phyloP scores from a whole-genome alignment of 805 yeast genomes.

The Wickerhamomyces kurtzmanii region DNA sequence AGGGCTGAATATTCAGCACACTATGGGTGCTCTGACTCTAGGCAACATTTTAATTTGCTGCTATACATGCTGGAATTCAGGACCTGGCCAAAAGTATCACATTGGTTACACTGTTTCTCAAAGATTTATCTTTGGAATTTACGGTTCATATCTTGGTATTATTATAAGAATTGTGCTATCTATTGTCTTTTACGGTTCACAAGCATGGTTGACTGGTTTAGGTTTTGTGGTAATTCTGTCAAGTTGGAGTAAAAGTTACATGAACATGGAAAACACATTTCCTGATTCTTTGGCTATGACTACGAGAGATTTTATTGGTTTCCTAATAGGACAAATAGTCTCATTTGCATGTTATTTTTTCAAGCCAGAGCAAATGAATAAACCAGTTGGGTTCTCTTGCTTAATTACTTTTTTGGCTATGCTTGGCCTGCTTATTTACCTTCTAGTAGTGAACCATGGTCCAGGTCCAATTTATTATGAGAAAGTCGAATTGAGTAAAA shows the following conservation, averaged over 20 bases:
- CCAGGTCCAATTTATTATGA: slow-evolving; percentile 19
- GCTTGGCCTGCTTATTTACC: slow-evolving; percentile 20
- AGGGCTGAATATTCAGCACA: slow-evolving; percentile 32
- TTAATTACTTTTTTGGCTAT: slow-evolving; percentile 21
- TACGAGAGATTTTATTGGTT: slow-evolving; percentile 28
- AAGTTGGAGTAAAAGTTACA: slow-evolving; percentile 26
- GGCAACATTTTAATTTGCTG: slow-evolving; percentile 29
- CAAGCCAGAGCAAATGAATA: slow-evolving; percentile 21
- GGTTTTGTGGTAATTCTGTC: slow-evolving; percentile 27
- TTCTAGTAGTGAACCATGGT: slow-evolving; percentile 20
- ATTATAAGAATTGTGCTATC: slow-evolving; percentile 32
- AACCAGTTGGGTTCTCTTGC: slow-evolving; percentile 18
- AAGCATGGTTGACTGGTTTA: slow-evolving; percentile 36
- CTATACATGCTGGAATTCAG: slow-evolving; percentile 32
- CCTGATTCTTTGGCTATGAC: slow-evolving; percentile 29
- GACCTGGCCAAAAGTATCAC: slow-evolving; percentile 38
- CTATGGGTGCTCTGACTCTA: slow-evolving; percentile 32
- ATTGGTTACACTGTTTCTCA: slow-evolving; percentile 37
- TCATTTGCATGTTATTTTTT: slow-evolving; percentile 18
- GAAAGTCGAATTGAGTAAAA: slow-evolving; percentile 18
- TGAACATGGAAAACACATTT: slow-evolving; percentile 27
- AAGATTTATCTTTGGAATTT: slow-evolving; percentile 35
- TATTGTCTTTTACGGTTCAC: slow-evolving; percentile 36
- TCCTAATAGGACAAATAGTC: slow-evolving; percentile 28
- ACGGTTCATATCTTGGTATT: slow-evolving; percentile 34